Evolutionary conservation across 805 yeast genomes (phyloP).

Genomic region (Barnettozyma botsteinii): DNA sequence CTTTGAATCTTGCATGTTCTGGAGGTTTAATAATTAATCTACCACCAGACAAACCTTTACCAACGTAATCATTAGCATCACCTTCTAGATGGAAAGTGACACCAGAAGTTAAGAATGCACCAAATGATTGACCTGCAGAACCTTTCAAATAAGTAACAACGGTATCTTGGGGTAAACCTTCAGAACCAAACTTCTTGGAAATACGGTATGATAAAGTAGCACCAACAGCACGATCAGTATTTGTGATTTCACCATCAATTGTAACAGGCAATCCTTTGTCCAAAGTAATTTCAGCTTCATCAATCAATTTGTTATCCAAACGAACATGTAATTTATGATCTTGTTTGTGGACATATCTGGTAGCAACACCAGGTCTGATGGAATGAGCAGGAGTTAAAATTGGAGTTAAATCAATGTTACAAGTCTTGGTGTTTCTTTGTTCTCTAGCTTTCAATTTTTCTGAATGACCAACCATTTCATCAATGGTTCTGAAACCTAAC

Average conservation of each 20-base stretch:
- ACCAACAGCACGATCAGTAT: slow-evolving; percentile 96
- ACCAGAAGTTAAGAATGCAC: slow-evolving; percentile 96
- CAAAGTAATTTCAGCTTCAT: slow-evolving; percentile 91
- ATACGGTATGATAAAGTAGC: slow-evolving; percentile 91
- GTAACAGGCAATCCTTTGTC: slow-evolving; percentile 95
- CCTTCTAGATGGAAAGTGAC: slow-evolving; percentile 93
- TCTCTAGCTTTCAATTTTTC: slow-evolving; percentile 85
- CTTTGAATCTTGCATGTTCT: slow-evolving; percentile 71
- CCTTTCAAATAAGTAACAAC: slow-evolving; percentile 89
- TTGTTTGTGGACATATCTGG: slow-evolving; percentile 86
- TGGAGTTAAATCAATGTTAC: slow-evolving; percentile 87
- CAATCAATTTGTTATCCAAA: slow-evolving; percentile 91
- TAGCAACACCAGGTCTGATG: slow-evolving; percentile 94
- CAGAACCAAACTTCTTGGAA: slow-evolving; percentile 88
- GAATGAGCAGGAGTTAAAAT: slow-evolving; percentile 95
- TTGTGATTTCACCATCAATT: slow-evolving; percentile 86
- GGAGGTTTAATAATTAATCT: slow-evolving; percentile 91
- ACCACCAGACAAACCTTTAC: slow-evolving; percentile 96
- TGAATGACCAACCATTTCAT: slow-evolving; percentile 97
- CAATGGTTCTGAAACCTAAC: slow-evolving; percentile 90
- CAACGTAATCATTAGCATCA: slow-evolving; percentile 97
- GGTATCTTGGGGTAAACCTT: slow-evolving; percentile 92
- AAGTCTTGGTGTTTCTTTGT: slow-evolving; percentile 84
- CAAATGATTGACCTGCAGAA: slow-evolving; percentile 97
- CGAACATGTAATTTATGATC: slow-evolving; percentile 92